Percentiles rank a stretch among this genome's conserved stretches.
phyloP scores from a whole-genome alignment of 2,329 filamentous ascomycete species.

The Neonectria neomacrospora region DNA sequence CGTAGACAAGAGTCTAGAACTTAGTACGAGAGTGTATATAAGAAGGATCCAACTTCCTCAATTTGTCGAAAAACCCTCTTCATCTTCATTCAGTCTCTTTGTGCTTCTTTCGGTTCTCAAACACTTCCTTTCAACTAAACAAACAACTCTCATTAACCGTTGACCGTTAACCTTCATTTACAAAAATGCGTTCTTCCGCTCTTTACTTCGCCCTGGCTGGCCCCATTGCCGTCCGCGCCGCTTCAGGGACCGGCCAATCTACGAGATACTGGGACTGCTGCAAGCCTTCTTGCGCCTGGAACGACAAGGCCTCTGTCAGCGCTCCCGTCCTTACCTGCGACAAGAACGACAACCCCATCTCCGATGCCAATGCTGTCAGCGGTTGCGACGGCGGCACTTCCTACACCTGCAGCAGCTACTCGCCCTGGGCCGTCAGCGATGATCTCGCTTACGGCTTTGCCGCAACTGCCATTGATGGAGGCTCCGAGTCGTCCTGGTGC shows the following conservation, averaged over 20 bases:
- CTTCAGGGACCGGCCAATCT: conserved; percentile 44
- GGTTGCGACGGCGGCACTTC: conserved; percentile 69
- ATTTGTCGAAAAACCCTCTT: conserved; percentile 18
- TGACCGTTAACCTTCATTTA: conserved; percentile 10
- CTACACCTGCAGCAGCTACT: conserved; percentile 71
- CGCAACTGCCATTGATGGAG: conserved; percentile 66
- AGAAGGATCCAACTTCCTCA: conserved; percentile 11
- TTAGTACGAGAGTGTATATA: conserved; percentile 29
- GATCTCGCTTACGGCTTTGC: conserved; percentile 72
- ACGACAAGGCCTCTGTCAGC: conserved; percentile 64
- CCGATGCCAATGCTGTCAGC: conserved; percentile 58
- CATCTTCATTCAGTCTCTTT: conserved; percentile 27
- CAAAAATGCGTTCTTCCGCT: conserved; percentile 40
- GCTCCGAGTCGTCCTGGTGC: conserved; percentile 70
- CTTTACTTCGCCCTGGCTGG: conserved; percentile 37
- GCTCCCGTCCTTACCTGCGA: conserved; percentile 65
- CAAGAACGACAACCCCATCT: conserved; percentile 64
- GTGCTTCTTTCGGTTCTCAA: conserved; percentile 27
- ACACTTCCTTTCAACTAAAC: conserved; percentile 33
- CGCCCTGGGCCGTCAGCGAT: conserved; percentile 70
- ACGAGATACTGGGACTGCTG: conserved; percentile 73
- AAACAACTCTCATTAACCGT: conserved; percentile 29
- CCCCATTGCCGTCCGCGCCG: conserved; percentile 40
- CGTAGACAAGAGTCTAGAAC: background rate
- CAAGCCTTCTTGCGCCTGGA: conserved; percentile 74